phyloP scores from a whole-genome alignment of 352 stramenopile species.

The Phytophthora nicotianae region DNA sequence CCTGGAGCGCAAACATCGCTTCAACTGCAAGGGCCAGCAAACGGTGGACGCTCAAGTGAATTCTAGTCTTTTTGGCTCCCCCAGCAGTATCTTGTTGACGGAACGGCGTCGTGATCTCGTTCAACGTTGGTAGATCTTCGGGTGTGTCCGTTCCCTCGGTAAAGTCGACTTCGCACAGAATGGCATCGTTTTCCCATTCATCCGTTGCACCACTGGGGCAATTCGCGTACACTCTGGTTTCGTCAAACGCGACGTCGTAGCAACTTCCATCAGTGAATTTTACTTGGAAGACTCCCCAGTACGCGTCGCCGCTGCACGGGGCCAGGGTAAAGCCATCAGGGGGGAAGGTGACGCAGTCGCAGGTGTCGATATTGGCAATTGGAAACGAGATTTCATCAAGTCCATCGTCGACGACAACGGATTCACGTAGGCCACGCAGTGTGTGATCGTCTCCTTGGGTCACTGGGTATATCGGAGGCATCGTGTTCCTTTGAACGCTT shows the following conservation, averaged over 20 bases:
- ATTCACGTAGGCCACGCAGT: not conserved
- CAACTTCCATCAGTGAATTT: slow-evolving; percentile 10
- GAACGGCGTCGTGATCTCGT: not conserved
- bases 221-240: slow-evolving; percentile 6
- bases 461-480: not conserved
- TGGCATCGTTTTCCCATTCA: not conserved
- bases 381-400: slow-evolving; percentile 16
- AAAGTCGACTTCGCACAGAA: slow-evolving; percentile 19
- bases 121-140: not conserved
- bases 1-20: slow-evolving; percentile 19
- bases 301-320: not conserved
- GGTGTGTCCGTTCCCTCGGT: slow-evolving; percentile 1
- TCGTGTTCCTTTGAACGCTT: not conserved
- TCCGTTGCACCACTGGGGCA: slow-evolving; percentile 1
- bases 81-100: not conserved
- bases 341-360: slow-evolving; percentile 13
- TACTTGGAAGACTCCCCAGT: slow-evolving; percentile 15
- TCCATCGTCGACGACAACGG: not conserved
- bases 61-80: slow-evolving; percentile 12
- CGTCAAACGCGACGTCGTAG: slow-evolving; percentile 18
- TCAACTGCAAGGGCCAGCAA: slow-evolving; percentile 10
- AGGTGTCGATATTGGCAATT: slow-evolving; percentile 9
- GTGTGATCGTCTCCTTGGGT: not conserved
- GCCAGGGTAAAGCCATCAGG: not conserved
- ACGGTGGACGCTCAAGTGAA: slow-evolving; percentile 21